Base-by-base conservation (phyloP, 1,284 basidiomycete genomes). In the Earliella scabrosa region DNA sequence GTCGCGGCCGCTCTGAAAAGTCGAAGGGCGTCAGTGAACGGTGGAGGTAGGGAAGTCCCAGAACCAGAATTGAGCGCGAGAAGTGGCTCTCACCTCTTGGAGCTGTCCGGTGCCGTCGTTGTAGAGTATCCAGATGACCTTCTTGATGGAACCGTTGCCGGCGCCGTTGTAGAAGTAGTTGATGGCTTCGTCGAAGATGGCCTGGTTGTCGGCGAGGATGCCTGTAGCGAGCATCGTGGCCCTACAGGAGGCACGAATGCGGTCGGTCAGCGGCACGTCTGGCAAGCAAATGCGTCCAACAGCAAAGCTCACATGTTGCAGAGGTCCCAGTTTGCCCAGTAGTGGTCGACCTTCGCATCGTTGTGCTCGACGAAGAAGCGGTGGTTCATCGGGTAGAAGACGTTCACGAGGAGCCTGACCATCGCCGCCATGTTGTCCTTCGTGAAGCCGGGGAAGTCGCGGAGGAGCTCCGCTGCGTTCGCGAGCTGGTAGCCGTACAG, bases 351-450 rank as follows among this genome's bases (percentile, higher is more conserved):
- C n/a, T 18, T 23, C 11, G 50, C 43, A 26, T 29, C 50, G 43
- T 52, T 45, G 50, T 52, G 50, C 18, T 45, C 26, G 24, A 45
- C 35, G 50, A 52, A 8, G 35, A 52, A 52, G 41, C 34, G 34
- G 27, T 52, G 50, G 35, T 52, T 52, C 50, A 52, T 52, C 43
- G 50, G 50, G 36, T 52, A 52, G 44, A 52, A 52, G 26, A 52
- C 50, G 35, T 52, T n/a, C 4, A 52, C 50, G 50, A 52, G 50
- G 13, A 52, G 3, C 4, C 46, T 21, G 3, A 38, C 26, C n/a
- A 46, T 38, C 35, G 50, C 50, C 8, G 34, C 14, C 34, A 52
- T 26, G 44, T 52, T 46, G 31, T 31, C 35, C 10, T 9, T 27
- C 24, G 43, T 39, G 50, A 52, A 52, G 3, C 50, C 50, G 10